Base-by-base conservation (phyloP, 345 rosid genomes). In the Eucalyptus brandiana region DNA sequence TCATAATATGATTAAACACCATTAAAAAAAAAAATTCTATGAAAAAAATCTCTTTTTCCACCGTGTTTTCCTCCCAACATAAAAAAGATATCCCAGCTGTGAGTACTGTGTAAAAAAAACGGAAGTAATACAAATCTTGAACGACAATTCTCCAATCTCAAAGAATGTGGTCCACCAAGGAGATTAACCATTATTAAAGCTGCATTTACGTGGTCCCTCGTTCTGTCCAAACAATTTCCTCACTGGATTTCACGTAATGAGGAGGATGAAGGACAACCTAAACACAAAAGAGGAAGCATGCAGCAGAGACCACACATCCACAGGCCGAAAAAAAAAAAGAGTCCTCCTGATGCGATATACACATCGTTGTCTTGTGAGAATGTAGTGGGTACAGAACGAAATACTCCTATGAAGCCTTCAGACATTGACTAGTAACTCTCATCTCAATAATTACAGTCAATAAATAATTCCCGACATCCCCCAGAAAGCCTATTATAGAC, bases 291-390 rank as follows among this genome's bases (percentile, higher is more conserved):
- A 65, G 11, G 40, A 65, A 16, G 76, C 76, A 65, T n/a, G 76
- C 76, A 65, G 76, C 40, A 65, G 3, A 65, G 76, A n/a, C 21
- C 76, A n/a, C 40, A 8, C 17, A 65, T n/a, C 21, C 21, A n/a
- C 40, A 0, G 76, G 21, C 12, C 7, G 0, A 30, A 30, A 62
- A 30, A 30, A 6, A 12, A 13, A 3, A n/a, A n/a, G n/a, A 65
- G 76, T 65, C 40, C 76, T n/a, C 76, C 76, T 15, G 40, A 3
- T n/a, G 76, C 76, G 21, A n/a, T n/a, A 0, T 65, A n/a, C 76
- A 65, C 18, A n/a, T 65, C 21, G 37, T n/a, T n/a, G 4, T 62
- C 76, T 15, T 8, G 3, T 16, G 40, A n/a, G 40, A 65, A 65
- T 65, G 76, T 16, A 65, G 11, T n/a, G 40, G 76, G 40, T 65